A percentile compares a stretch with the other conserved stretches of the same genome.
Evolutionary conservation across 2,329 filamentous ascomycete genomes (phyloP).

Genomic region (Trichophaea hybrida): DNA sequence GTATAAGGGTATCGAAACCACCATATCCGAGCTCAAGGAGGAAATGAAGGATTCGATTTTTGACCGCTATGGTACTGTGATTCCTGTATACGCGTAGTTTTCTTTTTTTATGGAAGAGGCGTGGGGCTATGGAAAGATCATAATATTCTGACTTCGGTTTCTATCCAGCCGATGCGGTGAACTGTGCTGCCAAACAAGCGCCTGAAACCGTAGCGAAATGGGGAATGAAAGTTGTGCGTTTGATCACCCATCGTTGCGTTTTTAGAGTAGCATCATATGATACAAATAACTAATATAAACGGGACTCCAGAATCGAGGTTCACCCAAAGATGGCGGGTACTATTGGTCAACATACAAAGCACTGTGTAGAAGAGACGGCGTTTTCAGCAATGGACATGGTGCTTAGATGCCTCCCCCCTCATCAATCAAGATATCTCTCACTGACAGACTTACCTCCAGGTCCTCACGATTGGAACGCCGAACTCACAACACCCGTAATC

Average conservation of each 20-base stretch:
- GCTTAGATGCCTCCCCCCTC: slow-evolving; percentile 22
- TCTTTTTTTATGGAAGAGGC: neutral
- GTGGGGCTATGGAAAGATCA: neutral
- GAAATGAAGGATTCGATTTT: slow-evolving; percentile 15
- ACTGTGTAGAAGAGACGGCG: slow-evolving; percentile 38
- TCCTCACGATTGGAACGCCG: slow-evolving; percentile 26
- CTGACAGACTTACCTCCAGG: slow-evolving; percentile 27
- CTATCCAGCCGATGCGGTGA: slow-evolving; percentile 19
- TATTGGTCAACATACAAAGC: slow-evolving; percentile 44
- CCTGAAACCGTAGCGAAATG: slow-evolving; percentile 31
- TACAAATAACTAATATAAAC: slow-evolving; percentile 24
- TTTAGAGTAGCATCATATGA: too few relatives aligned
- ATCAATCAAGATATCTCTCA: slow-evolving; percentile 31
- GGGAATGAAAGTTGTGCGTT: slow-evolving; percentile 29
- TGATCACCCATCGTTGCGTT: neutral
- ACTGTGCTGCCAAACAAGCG: slow-evolving; percentile 24
- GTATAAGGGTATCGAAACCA: slow-evolving; percentile 28
- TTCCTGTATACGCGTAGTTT: neutral
- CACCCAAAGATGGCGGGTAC: slow-evolving; percentile 36
- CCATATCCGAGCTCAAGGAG: slow-evolving; percentile 28
- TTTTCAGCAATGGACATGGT: slow-evolving; percentile 31
- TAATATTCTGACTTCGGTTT: slow-evolving; percentile 7
- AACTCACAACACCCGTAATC: slow-evolving; percentile 18
- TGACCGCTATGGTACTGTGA: slow-evolving; percentile 15
- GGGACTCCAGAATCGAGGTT: slow-evolving; percentile 28